These are phyloP conservation scores for Globisporangium takayamanum DNA, from an alignment of 352 stramenopile species.

Conservation along the genomic window DNA sequence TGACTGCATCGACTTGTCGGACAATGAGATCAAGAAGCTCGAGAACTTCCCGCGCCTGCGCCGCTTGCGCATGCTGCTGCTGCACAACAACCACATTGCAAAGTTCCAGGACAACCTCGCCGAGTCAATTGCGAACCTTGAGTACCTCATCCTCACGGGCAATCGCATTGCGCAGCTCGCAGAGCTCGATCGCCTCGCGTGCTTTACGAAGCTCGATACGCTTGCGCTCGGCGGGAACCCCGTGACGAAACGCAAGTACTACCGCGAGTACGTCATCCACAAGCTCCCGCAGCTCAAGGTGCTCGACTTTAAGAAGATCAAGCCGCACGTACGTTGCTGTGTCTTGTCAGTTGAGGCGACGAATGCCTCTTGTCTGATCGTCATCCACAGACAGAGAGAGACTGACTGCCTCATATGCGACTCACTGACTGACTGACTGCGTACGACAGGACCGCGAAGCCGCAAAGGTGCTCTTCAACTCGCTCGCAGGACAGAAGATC, in stretches of 20 bases:
- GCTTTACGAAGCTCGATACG: constrained; percentile 82
- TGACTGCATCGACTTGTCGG: constrained; percentile 91
- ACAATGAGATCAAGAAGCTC: constrained; percentile 94
- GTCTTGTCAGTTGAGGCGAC: background rate
- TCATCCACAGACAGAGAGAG: background rate
- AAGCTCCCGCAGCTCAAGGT: constrained; percentile 82
- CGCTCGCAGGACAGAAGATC: constrained; percentile 57
- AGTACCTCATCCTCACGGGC: constrained; percentile 88
- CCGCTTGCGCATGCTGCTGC: constrained; percentile 86
- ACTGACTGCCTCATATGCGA: background rate
- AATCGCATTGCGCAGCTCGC: constrained; percentile 80
- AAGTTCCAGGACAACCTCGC: constrained; percentile 76
- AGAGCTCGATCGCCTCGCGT: constrained; percentile 77
- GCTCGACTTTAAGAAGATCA: constrained; percentile 84
- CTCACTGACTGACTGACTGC: background rate
- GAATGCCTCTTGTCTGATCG: background rate
- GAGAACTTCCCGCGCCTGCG: constrained; percentile 91
- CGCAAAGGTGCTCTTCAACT: constrained; percentile 67
- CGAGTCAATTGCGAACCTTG: constrained; percentile 77
- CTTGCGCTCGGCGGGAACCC: constrained; percentile 85
- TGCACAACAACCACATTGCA: constrained; percentile 91
- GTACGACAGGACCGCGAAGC: constrained; percentile 64
- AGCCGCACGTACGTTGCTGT: constrained; percentile 45
- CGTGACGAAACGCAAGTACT: constrained; percentile 87
- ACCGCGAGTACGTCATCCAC: constrained; percentile 91